Base-by-base conservation (phyloP, 2,329 filamentous ascomycete genomes). In the Aspergillus neoniger region DNA sequence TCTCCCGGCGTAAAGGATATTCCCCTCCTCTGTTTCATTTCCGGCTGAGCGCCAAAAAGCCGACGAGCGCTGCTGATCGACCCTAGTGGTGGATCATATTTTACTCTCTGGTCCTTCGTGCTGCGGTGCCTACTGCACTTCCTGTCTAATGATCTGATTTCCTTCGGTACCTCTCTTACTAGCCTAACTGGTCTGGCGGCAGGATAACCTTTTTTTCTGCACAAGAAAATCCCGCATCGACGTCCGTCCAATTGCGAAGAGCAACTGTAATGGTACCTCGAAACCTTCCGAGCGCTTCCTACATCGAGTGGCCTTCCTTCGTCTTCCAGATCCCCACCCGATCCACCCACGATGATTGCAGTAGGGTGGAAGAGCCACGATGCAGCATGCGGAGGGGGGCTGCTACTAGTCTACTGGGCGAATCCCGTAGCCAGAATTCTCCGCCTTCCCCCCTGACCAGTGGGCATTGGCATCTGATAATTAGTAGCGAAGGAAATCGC, bases 361-460 rank as follows among this genome's bases (percentile, higher is more conserved):
- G 32, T 36, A 36, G 53, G 32, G 39, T 44, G 43, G 53, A 47
- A 47, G 39, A 55, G 41, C 43, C 39, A 47, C 23, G 53, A 32
- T 55, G 53, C 53, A 21, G 36, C 30, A 21, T 54, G 51, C 36
- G 32, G 21, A 54, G 36, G 36, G 14, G 36, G 51, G 14, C 38
- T 54, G 53, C 10, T 30, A 55, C 25, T 28, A 28, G 25, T 28
- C 21, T 21, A 28, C 39, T 55, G 53, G 53, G 30, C 28, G 39
- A 32, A 44, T 44, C 39, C 41, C 21, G 17, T 39, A 44, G 53
- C 53, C 53, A 55, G 53, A 55, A 55, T 30, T 55, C 39, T 55
- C 53, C 53, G 53, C 43, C 53, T 60, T 54, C 43, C 47, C 58
- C 50, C 55, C 59, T 58, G 50, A 44, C 56, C 43, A 55, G 59